These are phyloP conservation scores for Hebeloma cylindrosporum DNA, from an alignment of 768 basidiomycete genomes.

Conservation along the genomic window DNA sequence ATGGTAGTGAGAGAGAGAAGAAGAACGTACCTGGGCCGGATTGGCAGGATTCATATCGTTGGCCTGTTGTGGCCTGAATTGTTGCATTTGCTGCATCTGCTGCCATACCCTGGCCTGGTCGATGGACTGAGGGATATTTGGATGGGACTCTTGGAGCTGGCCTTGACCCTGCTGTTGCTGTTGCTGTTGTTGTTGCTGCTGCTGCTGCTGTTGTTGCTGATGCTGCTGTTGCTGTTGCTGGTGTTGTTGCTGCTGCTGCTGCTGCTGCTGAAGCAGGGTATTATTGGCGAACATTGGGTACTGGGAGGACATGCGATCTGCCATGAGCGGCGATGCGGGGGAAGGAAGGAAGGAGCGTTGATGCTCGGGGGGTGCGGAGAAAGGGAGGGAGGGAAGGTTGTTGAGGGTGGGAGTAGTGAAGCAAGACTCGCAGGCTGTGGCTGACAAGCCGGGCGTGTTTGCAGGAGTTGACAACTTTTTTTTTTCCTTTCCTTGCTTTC, in stretches of 20 bases:
- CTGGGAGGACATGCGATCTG: conserved; percentile 58
- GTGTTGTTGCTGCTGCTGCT: conserved; percentile 43
- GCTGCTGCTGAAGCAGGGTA: conserved; percentile 45
- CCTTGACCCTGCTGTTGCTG: conserved; percentile 42
- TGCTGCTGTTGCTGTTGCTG: conserved; percentile 38
- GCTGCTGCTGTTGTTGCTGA: conserved; percentile 43
- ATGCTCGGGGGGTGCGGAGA: conserved; percentile 25
- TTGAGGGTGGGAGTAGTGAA: conserved; percentile 58
- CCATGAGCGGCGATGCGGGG: conserved; percentile 45
- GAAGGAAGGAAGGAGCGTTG: conserved; percentile 17
- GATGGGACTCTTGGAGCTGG: conserved; percentile 44
- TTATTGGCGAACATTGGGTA: conserved; percentile 54
- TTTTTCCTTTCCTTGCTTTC: conserved; percentile 14
- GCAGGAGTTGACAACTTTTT: conserved; percentile 39
- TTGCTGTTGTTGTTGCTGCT: conserved; percentile 43
- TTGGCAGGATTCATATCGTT: conserved; percentile 20
- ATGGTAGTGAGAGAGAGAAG: conserved; percentile 6
- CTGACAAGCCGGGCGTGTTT: conserved; percentile 47
- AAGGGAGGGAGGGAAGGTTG: conserved; percentile 30
- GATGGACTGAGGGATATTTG: conserved; percentile 38
- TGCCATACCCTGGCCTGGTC: conserved; percentile 60
- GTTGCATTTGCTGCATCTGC: conserved; percentile 39
- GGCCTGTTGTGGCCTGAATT: conserved; percentile 21
- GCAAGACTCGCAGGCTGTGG: conserved; percentile 48
- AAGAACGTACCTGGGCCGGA: conserved; percentile 20